Conservation (phyloP, 345 rosid species). For the Limnanthes douglasii region DNA sequence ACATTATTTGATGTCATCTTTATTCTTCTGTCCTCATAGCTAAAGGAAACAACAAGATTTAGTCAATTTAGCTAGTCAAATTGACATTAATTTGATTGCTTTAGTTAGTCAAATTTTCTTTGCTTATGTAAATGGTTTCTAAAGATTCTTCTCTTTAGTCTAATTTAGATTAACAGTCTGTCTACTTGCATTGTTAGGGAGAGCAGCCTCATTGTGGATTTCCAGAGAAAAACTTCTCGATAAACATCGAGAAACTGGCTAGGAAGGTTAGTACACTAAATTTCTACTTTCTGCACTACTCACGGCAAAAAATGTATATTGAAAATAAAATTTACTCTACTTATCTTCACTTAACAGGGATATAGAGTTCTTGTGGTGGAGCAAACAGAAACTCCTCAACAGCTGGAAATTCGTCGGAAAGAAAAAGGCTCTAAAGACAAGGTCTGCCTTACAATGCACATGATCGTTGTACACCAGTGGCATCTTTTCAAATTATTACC, state of each 20-base stretch:
- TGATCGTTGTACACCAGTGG: neutral
- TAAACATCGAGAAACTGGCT: slow-evolving; percentile 85
- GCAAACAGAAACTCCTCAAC: slow-evolving; percentile 98
- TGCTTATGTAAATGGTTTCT: no score
- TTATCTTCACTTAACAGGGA: slow-evolving; percentile 42
- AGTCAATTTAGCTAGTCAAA: no score
- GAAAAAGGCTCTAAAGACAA: slow-evolving; percentile 88
- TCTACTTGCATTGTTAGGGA: slow-evolving; percentile 33
- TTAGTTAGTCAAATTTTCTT: no score
- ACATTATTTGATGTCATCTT: no score
- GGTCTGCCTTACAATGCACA: slow-evolving; percentile 23
- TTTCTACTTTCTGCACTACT: slow-evolving; percentile 4
- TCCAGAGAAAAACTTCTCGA: slow-evolving; percentile 85
- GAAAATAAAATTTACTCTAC: slow-evolving; percentile 9
- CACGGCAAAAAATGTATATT: slow-evolving; percentile 6
- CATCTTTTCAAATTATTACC: neutral
- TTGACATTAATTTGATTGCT: no score
- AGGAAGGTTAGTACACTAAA: slow-evolving; percentile 45
- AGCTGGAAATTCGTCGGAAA: slow-evolving; percentile 80
- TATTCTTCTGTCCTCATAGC: no score
- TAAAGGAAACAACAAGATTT: no score
- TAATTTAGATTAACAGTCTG: slow-evolving; percentile 3
- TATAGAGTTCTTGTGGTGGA: slow-evolving; percentile 92
- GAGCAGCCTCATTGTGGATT: slow-evolving; percentile 99
- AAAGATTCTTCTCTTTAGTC: neutral